Conservation (phyloP, 164 flowering plant species). For the Chimonanthus salicifolius region DNA sequence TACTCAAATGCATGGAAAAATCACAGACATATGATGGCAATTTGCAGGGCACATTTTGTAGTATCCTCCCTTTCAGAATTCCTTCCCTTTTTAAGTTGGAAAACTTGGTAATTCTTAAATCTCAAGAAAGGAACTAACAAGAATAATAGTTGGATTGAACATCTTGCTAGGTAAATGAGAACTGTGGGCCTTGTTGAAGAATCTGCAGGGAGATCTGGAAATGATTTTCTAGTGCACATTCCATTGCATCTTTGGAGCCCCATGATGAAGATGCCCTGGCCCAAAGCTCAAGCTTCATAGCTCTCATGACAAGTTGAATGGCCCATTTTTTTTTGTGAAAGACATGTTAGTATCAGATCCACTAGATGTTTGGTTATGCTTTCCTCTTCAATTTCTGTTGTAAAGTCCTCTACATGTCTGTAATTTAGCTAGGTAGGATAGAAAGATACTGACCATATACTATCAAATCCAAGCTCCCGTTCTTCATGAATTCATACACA, state of each 20-base stretch:
- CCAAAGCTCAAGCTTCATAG: too few species aligned
- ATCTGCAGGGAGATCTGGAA: background rate
- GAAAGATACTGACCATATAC: slow-evolving; percentile 39
- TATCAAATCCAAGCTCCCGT: slow-evolving; percentile 55
- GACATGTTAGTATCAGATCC: too few species aligned
- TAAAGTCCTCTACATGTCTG: too few species aligned
- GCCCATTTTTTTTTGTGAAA: too few species aligned
- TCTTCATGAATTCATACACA: slow-evolving; percentile 71
- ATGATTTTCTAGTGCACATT: background rate
- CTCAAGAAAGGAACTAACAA: too few species aligned
- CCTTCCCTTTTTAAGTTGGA: too few species aligned
- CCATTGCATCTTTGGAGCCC: background rate
- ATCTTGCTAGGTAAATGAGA: background rate
- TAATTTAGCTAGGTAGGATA: background rate
- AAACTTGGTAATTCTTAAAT: too few species aligned
- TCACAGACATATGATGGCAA: too few species aligned
- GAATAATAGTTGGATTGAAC: background rate
- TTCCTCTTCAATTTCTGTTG: too few species aligned
- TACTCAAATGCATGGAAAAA: background rate
- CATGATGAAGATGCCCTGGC: background rate
- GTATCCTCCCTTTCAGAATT: too few species aligned
- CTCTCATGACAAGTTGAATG: too few species aligned
- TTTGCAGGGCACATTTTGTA: too few species aligned
- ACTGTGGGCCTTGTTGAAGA: background rate
- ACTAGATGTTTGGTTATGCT: background rate